These are phyloP conservation scores for Physaria fendleri DNA, from an alignment of 345 rosid species.

Conservation along the genomic window DNA sequence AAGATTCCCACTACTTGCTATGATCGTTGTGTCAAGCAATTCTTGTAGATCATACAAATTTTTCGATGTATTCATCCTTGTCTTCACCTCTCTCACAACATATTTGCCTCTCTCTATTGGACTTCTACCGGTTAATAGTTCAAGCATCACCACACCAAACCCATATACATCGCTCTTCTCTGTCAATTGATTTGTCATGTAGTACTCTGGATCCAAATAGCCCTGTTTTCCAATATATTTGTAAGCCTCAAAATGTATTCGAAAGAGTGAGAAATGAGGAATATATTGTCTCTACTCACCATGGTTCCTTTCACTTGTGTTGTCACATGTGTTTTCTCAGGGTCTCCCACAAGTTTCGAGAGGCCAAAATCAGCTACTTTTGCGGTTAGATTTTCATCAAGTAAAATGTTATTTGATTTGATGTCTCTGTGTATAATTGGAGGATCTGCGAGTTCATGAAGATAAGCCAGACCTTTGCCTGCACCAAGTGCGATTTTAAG, in stretches of 20 bases:
- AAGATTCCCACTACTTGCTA: background rate
- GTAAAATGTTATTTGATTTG: constrained; percentile 62
- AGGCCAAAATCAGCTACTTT: background rate
- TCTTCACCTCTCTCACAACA: background rate
- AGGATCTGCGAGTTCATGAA: constrained; percentile 59
- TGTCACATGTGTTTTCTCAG: background rate
- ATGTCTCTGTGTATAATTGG: constrained; percentile 81
- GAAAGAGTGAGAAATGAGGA: background rate
- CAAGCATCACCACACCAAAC: constrained; percentile 3
- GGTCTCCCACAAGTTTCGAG: background rate
- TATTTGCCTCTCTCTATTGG: background rate
- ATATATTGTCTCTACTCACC: background rate
- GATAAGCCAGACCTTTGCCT: constrained; percentile 78
- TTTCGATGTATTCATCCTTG: background rate
- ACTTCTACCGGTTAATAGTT: background rate
- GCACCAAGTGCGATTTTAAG: constrained; percentile 71
- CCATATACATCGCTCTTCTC: constrained; percentile 8
- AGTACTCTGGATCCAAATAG: background rate
- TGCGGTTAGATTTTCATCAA: constrained; percentile 36
- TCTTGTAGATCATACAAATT: background rate
- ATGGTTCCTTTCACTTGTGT: background rate
- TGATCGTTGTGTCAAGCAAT: background rate
- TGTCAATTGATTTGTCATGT: background rate
- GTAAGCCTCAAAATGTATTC: background rate
- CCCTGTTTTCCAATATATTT: background rate